phyloP scores from a whole-genome alignment of 177 flowering plant species.

The Vitis hybrid region DNA sequence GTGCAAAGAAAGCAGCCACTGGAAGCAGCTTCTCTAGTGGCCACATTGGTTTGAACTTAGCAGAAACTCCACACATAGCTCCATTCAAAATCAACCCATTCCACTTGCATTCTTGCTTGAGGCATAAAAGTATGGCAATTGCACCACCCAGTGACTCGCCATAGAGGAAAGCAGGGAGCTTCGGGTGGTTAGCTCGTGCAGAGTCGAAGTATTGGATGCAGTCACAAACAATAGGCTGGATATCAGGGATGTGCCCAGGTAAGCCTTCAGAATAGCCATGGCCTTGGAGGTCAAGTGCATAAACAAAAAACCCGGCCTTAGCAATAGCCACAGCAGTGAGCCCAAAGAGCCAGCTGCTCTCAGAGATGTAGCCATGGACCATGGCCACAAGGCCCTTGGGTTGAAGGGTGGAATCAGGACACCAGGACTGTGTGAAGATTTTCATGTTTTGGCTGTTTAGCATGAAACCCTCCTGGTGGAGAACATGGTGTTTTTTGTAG shows the following conservation, averaged over 20 bases:
- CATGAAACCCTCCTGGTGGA: slow-evolving; percentile 36
- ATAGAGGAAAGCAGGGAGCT: slow-evolving; percentile 33
- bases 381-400: slow-evolving; percentile 32
- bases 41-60: slow-evolving; percentile 36
- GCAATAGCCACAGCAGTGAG: slow-evolving; percentile 44
- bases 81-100: slow-evolving; percentile 42
- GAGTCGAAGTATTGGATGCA: slow-evolving; percentile 38
- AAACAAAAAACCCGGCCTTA: slow-evolving; percentile 34
- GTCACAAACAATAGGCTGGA: slow-evolving; percentile 24
- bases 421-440: slow-evolving; percentile 48
- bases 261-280: slow-evolving; percentile 49
- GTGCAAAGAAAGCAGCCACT: slow-evolving; percentile 28
- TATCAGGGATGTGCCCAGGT: slow-evolving; percentile 38
- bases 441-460: slow-evolving; percentile 27
- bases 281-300: slow-evolving; percentile 49
- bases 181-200: slow-evolving; percentile 14
- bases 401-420: slow-evolving; percentile 8
- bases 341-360: slow-evolving; percentile 36
- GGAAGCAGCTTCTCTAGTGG: slow-evolving; percentile 42
- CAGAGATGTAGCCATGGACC: slow-evolving; percentile 43
- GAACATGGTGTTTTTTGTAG: slow-evolving; percentile 34
- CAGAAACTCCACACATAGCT: slow-evolving; percentile 47
- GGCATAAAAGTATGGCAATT: slow-evolving; percentile 25
- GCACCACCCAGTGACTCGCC: slow-evolving; percentile 54
- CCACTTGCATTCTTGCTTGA: slow-evolving; percentile 32